These are phyloP conservation scores for Xylaria sp. DNA, from an alignment of 2,329 filamentous ascomycete genomes.

Conservation along the genomic window DNA sequence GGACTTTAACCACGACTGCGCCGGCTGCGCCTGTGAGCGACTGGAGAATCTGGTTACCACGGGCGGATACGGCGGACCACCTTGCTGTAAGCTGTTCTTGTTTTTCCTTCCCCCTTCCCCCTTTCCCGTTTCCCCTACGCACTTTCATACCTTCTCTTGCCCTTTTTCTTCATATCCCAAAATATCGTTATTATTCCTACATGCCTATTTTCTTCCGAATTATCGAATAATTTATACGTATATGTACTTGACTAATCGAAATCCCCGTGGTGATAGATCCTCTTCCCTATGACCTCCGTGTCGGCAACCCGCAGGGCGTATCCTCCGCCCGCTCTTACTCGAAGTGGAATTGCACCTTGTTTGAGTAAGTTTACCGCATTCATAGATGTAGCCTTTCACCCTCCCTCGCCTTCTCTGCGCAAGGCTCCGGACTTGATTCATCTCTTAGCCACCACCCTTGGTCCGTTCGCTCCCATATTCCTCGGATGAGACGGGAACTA, in stretches of 20 bases:
- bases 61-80: conserved; percentile 40
- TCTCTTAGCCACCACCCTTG: neutral
- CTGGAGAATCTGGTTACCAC: conserved; percentile 33
- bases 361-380: conserved; percentile 36
- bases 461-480: neutral
- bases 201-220: neutral
- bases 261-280: conserved; percentile 28
- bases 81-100: conserved; percentile 38
- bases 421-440: neutral
- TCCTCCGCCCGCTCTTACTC: conserved; percentile 43
- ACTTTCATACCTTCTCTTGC: neutral
- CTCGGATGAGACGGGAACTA: neutral
- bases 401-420: neutral
- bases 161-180: neutral
- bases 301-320: conserved; percentile 43
- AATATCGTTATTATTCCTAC: neutral
- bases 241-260: too few species aligned
- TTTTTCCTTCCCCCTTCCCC: neutral
- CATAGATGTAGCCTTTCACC: neutral
- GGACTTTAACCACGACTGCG: conserved; percentile 42
- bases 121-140: neutral
- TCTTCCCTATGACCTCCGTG: conserved; percentile 40
- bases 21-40: conserved; percentile 40
- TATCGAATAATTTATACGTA: neutral
- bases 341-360: conserved; percentile 43